A percentile compares a stretch with the other conserved stretches of the same genome.
Conservation (phyloP, 2,329 filamentous ascomycete species). For the Penicillium decumbens region DNA sequence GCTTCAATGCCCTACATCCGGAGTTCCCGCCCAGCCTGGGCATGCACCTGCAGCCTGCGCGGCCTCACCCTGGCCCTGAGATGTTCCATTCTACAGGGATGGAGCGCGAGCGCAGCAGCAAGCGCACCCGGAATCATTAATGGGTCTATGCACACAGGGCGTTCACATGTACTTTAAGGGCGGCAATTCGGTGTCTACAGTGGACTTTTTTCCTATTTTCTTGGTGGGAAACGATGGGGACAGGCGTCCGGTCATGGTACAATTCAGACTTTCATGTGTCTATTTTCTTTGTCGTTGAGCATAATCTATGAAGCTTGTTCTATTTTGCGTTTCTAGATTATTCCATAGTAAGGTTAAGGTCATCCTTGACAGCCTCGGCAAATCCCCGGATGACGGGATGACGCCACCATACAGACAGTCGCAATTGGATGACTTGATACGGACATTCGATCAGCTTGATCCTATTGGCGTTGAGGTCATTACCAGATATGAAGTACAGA, state of each 20-base stretch:
- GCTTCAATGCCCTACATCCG: slow-evolving; percentile 41
- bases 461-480: neutral
- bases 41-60: slow-evolving; percentile 40
- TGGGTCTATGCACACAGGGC: neutral
- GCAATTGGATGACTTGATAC: neutral
- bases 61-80: slow-evolving; percentile 19
- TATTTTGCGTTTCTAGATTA: neutral
- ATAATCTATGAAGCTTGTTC: neutral
- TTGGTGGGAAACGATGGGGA: neutral
- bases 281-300: neutral
- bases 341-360: neutral
- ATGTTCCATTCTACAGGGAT: slow-evolving; percentile 24
- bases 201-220: neutral
- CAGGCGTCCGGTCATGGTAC: neutral
- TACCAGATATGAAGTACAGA: neutral
- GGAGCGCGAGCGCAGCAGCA: slow-evolving; percentile 24
- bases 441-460: neutral
- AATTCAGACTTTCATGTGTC: slow-evolving; percentile 4
- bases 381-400: neutral
- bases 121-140: slow-evolving; percentile 22
- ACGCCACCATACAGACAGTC: neutral
- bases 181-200: slow-evolving; percentile 5
- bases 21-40: slow-evolving; percentile 44
- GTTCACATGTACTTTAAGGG: slow-evolving; percentile 10
- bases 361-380: neutral